Percentiles rank a stretch among this genome's conserved stretches.
These are phyloP conservation scores for Rubroboletus pulcherrimus DNA, from an alignment of 768 basidiomycete genomes.

Conservation along the genomic window DNA sequence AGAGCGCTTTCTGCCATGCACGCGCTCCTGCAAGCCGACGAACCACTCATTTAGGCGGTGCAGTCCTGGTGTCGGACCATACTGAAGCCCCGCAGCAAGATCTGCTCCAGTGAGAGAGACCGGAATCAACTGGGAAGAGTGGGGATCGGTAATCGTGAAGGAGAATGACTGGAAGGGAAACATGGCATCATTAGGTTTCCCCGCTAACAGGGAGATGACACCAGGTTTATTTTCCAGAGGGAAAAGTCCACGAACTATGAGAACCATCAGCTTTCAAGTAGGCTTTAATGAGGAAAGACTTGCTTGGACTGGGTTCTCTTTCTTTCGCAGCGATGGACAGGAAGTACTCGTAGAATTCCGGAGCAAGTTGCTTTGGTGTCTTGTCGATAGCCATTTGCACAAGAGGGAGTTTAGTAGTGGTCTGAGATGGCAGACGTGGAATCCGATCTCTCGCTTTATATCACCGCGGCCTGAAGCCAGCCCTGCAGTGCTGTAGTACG, in stretches of 20 bases:
- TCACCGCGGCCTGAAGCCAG: background rate
- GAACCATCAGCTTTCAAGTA: background rate
- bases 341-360: constrained; percentile 54
- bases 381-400: constrained; percentile 7
- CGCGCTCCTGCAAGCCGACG: constrained; percentile 60
- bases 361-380: constrained; percentile 37
- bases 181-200: constrained; percentile 86
- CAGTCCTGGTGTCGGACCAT: constrained; percentile 70
- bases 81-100: constrained; percentile 69
- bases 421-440: background rate
- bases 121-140: constrained; percentile 41
- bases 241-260: constrained; percentile 61
- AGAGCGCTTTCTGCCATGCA: constrained; percentile 58
- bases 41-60: constrained; percentile 66
- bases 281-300: constrained; percentile 22
- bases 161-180: constrained; percentile 88
- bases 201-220: constrained; percentile 78
- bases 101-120: constrained; percentile 56
- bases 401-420: background rate
- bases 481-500: too few species aligned
- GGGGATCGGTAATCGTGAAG: constrained; percentile 55
- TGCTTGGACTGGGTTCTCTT: constrained; percentile 62
- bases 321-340: constrained; percentile 60
- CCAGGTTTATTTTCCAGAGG: constrained; percentile 78
- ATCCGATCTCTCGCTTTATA: background rate